phyloP scores from a whole-genome alignment of 495 filamentous ascomycete species.

The Platismatia glauca region DNA sequence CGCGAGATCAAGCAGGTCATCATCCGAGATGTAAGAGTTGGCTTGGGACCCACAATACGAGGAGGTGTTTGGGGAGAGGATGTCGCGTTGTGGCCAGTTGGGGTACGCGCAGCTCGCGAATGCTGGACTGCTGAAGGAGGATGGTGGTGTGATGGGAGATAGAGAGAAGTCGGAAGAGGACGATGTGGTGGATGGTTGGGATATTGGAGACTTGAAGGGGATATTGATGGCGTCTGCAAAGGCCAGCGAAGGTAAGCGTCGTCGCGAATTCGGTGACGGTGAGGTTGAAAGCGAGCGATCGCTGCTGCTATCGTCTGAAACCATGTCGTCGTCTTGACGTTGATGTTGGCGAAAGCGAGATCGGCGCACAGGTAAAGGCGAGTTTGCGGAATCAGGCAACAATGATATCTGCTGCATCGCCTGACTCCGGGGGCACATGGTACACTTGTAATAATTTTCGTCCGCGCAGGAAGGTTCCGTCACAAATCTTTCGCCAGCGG shows the following conservation, averaged over 20 bases:
- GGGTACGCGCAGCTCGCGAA: conserved; percentile 22
- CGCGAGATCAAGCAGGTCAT: conserved; percentile 23
- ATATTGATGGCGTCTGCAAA: conserved; percentile 23
- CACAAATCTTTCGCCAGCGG: background rate
- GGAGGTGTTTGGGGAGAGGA: conserved; percentile 15
- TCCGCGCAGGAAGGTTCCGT: background rate
- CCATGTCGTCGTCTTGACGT: conserved; percentile 9
- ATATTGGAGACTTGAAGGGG: conserved; percentile 20
- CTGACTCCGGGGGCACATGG: background rate
- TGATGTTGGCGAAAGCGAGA: background rate
- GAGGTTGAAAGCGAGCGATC: conserved; percentile 18
- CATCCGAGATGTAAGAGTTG: conserved; percentile 25
- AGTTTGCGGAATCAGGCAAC: conserved; percentile 1
- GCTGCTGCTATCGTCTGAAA: conserved; percentile 15
- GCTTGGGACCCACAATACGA: conserved; percentile 16
- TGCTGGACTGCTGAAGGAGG: conserved; percentile 8
- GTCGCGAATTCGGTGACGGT: conserved; percentile 8
- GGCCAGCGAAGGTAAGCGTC: conserved; percentile 17
- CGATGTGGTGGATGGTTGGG: conserved; percentile 11
- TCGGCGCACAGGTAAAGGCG: background rate
- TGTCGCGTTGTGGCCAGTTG: conserved; percentile 24
- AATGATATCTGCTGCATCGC: background rate
- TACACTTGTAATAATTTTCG: background rate
- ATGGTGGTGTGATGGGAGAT: conserved; percentile 16
- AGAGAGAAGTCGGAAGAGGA: conserved; percentile 13